These are phyloP conservation scores for Sugiyamaella lignohabitans DNA, from an alignment of 805 yeast species.

Conservation along the genomic window DNA sequence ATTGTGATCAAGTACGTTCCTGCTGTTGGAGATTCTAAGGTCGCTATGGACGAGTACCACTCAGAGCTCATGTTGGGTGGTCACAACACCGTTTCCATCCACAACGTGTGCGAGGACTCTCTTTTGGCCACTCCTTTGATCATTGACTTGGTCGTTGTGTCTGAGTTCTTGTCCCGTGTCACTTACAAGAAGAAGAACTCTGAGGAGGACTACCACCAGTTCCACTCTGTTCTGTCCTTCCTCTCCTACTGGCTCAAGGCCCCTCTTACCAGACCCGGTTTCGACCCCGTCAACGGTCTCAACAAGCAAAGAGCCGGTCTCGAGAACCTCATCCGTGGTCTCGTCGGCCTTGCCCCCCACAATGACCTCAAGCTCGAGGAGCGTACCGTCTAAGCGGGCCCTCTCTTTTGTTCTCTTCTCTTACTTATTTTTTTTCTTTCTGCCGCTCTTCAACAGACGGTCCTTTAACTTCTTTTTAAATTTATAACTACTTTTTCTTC, in stretches of 20 bases:
- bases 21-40: constrained; percentile 94
- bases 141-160: constrained; percentile 81
- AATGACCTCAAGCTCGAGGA: constrained; percentile 94
- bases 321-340: constrained; percentile 82
- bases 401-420: not conserved
- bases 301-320: constrained; percentile 91
- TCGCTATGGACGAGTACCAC: constrained; percentile 98
- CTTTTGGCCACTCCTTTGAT: constrained; percentile 90
- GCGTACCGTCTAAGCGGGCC: constrained; percentile 43
- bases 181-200: constrained; percentile 56
- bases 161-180: constrained; percentile 86
- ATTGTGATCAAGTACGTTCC: constrained; percentile 90
- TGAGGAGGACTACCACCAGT: constrained; percentile 45
- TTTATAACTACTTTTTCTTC: not conserved
- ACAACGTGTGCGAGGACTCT: constrained; percentile 95
- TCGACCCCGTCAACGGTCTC: constrained; percentile 83
- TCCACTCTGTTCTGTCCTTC: constrained; percentile 82
- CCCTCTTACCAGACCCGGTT: constrained; percentile 87
- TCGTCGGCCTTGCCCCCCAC: constrained; percentile 83
- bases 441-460: not conserved
- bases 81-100: constrained; percentile 87
- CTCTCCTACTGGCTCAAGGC: constrained; percentile 96
- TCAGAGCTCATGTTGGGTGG: constrained; percentile 97
- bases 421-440: not conserved
- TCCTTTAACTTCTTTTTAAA: not conserved